Evolutionary conservation across 495 filamentous ascomycete genomes (phyloP).

Genomic region (Aspergillus mulundensis): DNA sequence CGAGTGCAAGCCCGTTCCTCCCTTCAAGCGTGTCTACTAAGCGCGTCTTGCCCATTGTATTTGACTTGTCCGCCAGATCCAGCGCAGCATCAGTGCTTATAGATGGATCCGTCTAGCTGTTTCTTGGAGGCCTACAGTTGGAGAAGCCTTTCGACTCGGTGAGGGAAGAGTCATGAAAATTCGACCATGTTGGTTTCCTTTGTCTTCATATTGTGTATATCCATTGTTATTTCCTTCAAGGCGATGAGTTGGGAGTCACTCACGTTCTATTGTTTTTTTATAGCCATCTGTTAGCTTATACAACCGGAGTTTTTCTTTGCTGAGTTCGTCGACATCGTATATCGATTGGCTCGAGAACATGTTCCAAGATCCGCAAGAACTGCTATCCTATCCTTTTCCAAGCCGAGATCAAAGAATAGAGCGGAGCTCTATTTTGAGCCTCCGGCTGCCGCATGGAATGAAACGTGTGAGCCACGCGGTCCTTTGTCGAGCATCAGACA

Average conservation of each 20-base stretch:
- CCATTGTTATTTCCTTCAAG: slow-evolving; percentile 38
- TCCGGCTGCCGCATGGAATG: not conserved
- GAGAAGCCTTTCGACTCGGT: slow-evolving; percentile 9
- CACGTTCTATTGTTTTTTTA: slow-evolving; percentile 37
- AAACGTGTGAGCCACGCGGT: not conserved
- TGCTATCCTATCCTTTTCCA: too few species aligned
- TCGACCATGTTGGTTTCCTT: slow-evolving; percentile 36
- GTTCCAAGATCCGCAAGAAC: too few species aligned
- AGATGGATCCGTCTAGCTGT: slow-evolving; percentile 2
- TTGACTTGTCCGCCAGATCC: slow-evolving; percentile 4
- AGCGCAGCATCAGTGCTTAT: slow-evolving; percentile 3
- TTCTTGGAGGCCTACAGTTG: slow-evolving; percentile 3
- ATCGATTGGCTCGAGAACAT: not conserved
- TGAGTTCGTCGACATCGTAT: not conserved
- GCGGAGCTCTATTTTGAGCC: not conserved
- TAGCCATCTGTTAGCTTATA: slow-evolving; percentile 36
- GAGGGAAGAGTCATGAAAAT: slow-evolving; percentile 35
- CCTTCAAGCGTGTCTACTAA: slow-evolving; percentile 83
- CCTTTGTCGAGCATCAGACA: not conserved
- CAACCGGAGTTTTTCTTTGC: slow-evolving; percentile 27
- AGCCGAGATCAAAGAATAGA: not conserved
- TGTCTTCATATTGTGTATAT: slow-evolving; percentile 46
- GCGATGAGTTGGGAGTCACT: slow-evolving; percentile 43
- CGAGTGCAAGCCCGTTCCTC: slow-evolving; percentile 84
- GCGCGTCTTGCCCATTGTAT: not conserved